Evolutionary conservation across 257 asterid species (phyloP), one percentile per base, ranked within the genome.

Genomic region (Voacanga thouarsii): DNA sequence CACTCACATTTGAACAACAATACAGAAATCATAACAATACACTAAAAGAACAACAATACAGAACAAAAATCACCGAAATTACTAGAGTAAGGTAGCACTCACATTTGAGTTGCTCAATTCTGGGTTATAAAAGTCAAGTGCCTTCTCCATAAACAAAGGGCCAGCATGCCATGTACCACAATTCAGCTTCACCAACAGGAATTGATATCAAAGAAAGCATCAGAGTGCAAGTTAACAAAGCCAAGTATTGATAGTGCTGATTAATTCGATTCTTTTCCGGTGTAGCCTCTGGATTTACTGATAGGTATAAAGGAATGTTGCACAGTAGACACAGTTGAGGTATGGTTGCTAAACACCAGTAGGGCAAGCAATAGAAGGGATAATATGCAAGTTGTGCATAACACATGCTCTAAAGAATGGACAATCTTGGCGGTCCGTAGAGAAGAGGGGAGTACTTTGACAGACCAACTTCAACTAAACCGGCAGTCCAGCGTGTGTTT

Each of bases 321-420:
- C 71, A 72, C 47, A 82, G 47, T 16, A 82, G 75, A 73, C 83
- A 82, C 24, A 82, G 74, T 72, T 85, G 88, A 14, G 88, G 88
- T 15, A 82, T 43, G 61, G 72, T 74, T 14, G 80, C 88, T 49
- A 84, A 60, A 60, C 81, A 47, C 88, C 88, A 84, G 19, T 28
- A 76, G 24, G 86, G 86, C n/a, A 84, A 51, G 75, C 26, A 84
- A 12, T 69, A 76, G 80, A 82, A 80, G 80, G 83, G 78, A 61
- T n/a, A 55, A 59, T 44, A 56, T 6, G 82, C 85, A 28, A 79
- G 53, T 6, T 79, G 75, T 7, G 80, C 73, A 68, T 57, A 81
- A 76, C 82, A 80, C 77, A 80, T 55, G 41, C 78, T 24, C 44
- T 75, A 66, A 51, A 77, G 85, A 44, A 84, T 60, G 30, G 88